These are phyloP conservation scores for Salix exigua DNA, from an alignment of 345 rosid species.

Conservation along the genomic window DNA sequence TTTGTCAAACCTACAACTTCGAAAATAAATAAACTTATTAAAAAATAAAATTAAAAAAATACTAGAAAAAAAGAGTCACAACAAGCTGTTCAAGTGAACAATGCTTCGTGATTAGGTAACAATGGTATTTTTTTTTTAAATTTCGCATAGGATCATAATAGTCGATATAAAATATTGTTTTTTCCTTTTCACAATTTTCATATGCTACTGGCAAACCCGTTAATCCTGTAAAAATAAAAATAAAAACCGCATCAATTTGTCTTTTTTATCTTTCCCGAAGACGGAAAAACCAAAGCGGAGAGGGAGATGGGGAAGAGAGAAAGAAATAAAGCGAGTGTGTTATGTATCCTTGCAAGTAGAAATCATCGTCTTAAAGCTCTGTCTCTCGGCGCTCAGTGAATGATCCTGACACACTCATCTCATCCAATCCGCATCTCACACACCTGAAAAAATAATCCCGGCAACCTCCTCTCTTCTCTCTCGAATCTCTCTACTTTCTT, in stretches of 20 bases:
- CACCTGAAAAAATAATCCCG: neutral
- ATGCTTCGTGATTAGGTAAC: too few relatives aligned
- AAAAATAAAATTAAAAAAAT: too few relatives aligned
- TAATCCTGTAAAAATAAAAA: neutral
- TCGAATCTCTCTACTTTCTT: neutral
- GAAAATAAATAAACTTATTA: too few relatives aligned
- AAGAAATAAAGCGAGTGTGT: neutral
- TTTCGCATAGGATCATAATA: too few relatives aligned
- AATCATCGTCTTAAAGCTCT: neutral
- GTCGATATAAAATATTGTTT: too few relatives aligned
- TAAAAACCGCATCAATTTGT: neutral
- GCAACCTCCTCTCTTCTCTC: neutral
- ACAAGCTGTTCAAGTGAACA: too few relatives aligned
- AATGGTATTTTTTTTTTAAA: too few relatives aligned
- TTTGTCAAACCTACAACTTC: too few relatives aligned
- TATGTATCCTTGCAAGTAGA: neutral
- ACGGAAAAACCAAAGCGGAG: neutral
- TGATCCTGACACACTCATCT: neutral
- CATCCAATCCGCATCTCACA: neutral
- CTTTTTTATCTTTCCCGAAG: neutral
- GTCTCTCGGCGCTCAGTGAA: neutral
- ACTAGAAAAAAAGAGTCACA: too few relatives aligned
- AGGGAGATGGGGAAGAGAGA: neutral
- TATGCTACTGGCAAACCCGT: too few relatives aligned
- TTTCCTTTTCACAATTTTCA: too few relatives aligned